Base-by-base conservation (phyloP, 768 basidiomycete species). In the Clathrus columnatus region DNA sequence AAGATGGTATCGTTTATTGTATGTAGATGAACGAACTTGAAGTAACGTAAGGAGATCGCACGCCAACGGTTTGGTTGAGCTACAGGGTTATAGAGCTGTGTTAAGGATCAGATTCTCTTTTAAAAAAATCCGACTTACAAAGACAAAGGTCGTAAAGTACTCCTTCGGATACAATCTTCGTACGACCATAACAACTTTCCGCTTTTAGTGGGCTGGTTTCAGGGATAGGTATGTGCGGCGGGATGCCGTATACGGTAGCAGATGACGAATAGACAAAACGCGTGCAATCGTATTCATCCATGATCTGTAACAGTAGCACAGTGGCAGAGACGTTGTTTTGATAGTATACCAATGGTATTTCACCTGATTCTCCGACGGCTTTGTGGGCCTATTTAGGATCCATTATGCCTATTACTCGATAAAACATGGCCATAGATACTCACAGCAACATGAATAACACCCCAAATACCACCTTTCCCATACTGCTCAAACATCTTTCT, bases 211-310 rank as follows among this genome's bases (percentile, higher is more conserved):
- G 83, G 3, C 91, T 93, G 2, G 84, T 79, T 70, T 99, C 96
- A 16, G 93, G 91, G 61, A 98, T 98, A 51, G 96, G 96, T 45
- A 98, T 88, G 50, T 73, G 74, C 20, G 90, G 85, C 8, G 96
- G 96, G 3, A 84, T 93, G 52, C 96, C 96, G 66, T 99, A 99
- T 23, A 99, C 96, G 17, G 96, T 98, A 5, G 96, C 96, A 21
- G 92, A 95, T 10, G 94, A 97, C 0, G 96, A 98, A 74, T 97
- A 99, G 51, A 99, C 95, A 56, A 99, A 73, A 57, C 91, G 81
- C 51, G 79, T 77, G 73, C 89, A 91, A 59, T 85, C 84, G 69
- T 82, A 91, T 51, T 87, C 87, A 42, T 75, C 72, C 93, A 95
- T 95, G 61, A 81, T 75, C 73, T 93, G 85, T 60, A 96, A 75